Evolutionary conservation across 306 rosid genomes (phyloP), one percentile per base, ranked within the genome.

Genomic region (Fragaria vesca): DNA sequence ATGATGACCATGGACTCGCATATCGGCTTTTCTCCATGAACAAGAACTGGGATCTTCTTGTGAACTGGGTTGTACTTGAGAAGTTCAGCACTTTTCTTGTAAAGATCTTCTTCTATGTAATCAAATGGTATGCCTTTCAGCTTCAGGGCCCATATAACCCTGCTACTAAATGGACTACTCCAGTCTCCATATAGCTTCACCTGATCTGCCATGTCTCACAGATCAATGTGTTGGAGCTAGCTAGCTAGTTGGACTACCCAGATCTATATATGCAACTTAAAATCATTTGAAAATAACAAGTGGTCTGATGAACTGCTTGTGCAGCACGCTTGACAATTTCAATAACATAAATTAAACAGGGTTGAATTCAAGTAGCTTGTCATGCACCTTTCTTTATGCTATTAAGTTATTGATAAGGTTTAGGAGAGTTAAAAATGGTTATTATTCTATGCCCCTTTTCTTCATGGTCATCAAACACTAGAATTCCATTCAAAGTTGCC

Each of bases 1-100:
- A 88, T 43, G 71, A 90, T 90, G 66, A 83, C 26, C 85, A 75
- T 78, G 34, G 92, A 86, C 42, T 90, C 90, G 18, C 88, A 81
- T 3, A 88, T 26, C 1, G 91, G 81, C 81, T 85, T 88, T 45
- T 85, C 88, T 4, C 13, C 71, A 81, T 90, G 92, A 83, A 90
- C 88, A 0, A 88, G 82, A 26, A 88, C 87, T 0, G 94, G 94
- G 24, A 81, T 50, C 51, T 85, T 83, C 79, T 90, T 86, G 81
- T 84, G 58, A 0, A 86, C 71, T 2, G 92, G 94, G 12, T 88
- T 90, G 87, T 85, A 69, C 12, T 88, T 20, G 2, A 83, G 80
- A 40, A 90, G 86, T 45, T 81, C 60, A 66, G 80, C 46, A 66
- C 87, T 90, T 80, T 83, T 86, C 15, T 76, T 86, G 69, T 5